A percentile compares a stretch with the other conserved stretches of the same genome.
phyloP scores from a whole-genome alignment of 2,329 filamentous ascomycete species.

The Zymoseptoria ardabiliae region DNA sequence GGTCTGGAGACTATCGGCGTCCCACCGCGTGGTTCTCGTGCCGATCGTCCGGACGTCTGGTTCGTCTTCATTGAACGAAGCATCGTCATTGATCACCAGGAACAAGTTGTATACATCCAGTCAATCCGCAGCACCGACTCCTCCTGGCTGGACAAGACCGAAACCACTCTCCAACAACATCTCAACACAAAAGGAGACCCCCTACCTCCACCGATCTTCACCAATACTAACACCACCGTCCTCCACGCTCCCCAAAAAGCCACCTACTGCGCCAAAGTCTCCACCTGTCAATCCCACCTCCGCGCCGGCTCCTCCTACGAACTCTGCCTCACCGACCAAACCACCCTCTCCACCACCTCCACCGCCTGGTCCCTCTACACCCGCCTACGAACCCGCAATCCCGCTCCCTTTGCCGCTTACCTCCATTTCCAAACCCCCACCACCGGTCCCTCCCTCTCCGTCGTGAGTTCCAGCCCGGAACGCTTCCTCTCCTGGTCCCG shows the following conservation, averaged over 20 bases:
- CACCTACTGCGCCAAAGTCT: slow-evolving; percentile 60
- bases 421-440: slow-evolving; percentile 53
- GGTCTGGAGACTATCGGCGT: slow-evolving; percentile 58
- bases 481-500: slow-evolving; percentile 70
- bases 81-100: slow-evolving; percentile 66
- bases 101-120: slow-evolving; percentile 58
- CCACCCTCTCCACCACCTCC: slow-evolving; percentile 46
- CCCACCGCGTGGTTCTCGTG: slow-evolving; percentile 27
- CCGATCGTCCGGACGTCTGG: slow-evolving; percentile 60
- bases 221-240: slow-evolving; percentile 5
- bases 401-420: slow-evolving; percentile 79
- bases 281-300: slow-evolving; percentile 62
- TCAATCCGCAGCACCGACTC: slow-evolving; percentile 46
- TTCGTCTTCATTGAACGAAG: slow-evolving; percentile 71
- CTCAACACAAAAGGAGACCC: not conserved
- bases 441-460: slow-evolving; percentile 41
- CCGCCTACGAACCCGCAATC: slow-evolving; percentile 61
- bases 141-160: slow-evolving; percentile 20
- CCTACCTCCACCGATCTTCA: not conserved
- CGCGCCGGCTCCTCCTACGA: slow-evolving; percentile 77
- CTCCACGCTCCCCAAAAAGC: slow-evolving; percentile 20
- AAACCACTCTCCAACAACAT: slow-evolving; percentile 1
- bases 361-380: slow-evolving; percentile 63
- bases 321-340: slow-evolving; percentile 73
- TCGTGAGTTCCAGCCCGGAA: slow-evolving; percentile 81